These are phyloP conservation scores for Pachyrhizus erosus DNA, from an alignment of 306 rosid genomes.

Conservation along the genomic window DNA sequence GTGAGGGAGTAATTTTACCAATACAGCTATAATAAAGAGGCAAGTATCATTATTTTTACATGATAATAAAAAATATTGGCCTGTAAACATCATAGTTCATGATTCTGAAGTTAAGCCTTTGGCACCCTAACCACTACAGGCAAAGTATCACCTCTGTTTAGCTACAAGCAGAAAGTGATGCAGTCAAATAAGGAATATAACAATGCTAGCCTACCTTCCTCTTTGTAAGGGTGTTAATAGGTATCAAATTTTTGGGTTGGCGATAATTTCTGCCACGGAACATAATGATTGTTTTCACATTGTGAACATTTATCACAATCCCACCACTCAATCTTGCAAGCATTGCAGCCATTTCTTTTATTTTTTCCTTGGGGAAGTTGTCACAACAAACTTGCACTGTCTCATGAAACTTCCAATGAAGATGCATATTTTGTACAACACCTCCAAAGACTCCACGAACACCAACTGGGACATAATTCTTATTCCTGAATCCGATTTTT, in stretches of 20 bases:
- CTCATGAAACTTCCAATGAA: constrained; percentile 98
- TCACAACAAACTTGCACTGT: constrained; percentile 99
- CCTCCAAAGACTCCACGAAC: constrained; percentile 99
- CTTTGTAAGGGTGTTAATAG: constrained; percentile 96
- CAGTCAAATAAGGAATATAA: constrained; percentile 23
- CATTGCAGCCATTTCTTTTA: constrained; percentile 98
- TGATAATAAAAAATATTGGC: constrained; percentile 17
- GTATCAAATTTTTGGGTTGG: constrained; percentile 94
- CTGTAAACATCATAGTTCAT: neutral
- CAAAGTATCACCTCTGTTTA: neutral
- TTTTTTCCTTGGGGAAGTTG: constrained; percentile 95
- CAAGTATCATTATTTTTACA: neutral
- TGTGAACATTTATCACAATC: constrained; percentile 80
- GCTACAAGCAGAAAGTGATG: neutral
- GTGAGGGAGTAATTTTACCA: constrained; percentile 3
- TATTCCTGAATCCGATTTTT: constrained; percentile 90
- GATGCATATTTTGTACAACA: constrained; percentile 99
- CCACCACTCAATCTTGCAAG: constrained; percentile 98
- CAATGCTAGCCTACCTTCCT: constrained; percentile 74
- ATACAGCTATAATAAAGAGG: constrained; percentile 8
- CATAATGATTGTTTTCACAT: constrained; percentile 95
- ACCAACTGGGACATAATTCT: constrained; percentile 96
- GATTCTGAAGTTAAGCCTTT: no score
- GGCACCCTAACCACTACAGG: no score
- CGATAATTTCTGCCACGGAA: constrained; percentile 97